phyloP scores from a whole-genome alignment of 306 rosid genomes.

The Abrus pulchellus region DNA sequence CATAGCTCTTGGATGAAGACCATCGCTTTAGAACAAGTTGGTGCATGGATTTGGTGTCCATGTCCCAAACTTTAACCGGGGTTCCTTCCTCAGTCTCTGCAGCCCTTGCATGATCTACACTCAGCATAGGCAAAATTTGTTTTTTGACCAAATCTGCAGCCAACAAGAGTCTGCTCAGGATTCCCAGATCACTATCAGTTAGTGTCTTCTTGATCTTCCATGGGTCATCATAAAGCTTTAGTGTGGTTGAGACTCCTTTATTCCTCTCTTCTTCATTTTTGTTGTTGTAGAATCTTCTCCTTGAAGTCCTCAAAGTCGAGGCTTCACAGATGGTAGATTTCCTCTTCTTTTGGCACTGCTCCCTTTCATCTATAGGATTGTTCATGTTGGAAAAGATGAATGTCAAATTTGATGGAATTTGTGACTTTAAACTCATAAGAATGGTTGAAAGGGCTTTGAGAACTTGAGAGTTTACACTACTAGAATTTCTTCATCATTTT shows the following conservation, averaged over 20 bases:
- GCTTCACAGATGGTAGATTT: slow-evolving; percentile 21
- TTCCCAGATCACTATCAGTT: slow-evolving; percentile 54
- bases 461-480: background rate
- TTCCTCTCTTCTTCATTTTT: slow-evolving; percentile 27
- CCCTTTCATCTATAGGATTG: slow-evolving; percentile 30
- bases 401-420: background rate
- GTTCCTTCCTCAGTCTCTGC: slow-evolving; percentile 46
- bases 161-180: slow-evolving; percentile 49
- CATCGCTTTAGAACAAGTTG: slow-evolving; percentile 50
- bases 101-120: slow-evolving; percentile 10
- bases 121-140: slow-evolving; percentile 50
- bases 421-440: background rate
- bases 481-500: background rate
- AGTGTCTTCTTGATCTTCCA: slow-evolving; percentile 56
- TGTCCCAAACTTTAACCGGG: slow-evolving; percentile 41
- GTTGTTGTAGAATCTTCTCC: slow-evolving; percentile 40
- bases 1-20: slow-evolving; percentile 52
- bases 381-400: slow-evolving; percentile 27
- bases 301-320: slow-evolving; percentile 5
- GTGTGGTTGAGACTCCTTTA: slow-evolving; percentile 43
- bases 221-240: slow-evolving; percentile 49
- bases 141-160: slow-evolving; percentile 44
- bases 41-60: slow-evolving; percentile 50
- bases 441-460: background rate
- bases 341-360: slow-evolving; percentile 42